Evolutionary conservation across 768 basidiomycete species (phyloP).

Genomic region (Mrakia blollopis): DNA sequence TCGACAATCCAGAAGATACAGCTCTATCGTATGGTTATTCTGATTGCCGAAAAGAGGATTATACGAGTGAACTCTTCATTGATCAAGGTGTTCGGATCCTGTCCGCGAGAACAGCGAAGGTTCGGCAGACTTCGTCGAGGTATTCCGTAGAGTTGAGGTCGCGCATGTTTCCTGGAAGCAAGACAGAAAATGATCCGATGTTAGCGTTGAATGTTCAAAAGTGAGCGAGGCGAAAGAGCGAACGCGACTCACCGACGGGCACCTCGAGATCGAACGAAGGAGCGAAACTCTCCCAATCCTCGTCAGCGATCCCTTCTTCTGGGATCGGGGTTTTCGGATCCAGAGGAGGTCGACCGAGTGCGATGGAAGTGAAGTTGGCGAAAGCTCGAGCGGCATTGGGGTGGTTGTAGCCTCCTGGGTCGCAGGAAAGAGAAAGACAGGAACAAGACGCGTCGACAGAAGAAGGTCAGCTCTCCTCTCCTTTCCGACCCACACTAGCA

Average conservation of each 20-base stretch:
- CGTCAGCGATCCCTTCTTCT: background rate
- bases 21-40: too few relatives aligned
- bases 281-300: constrained; percentile 60
- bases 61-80: too few relatives aligned
- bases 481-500: background rate
- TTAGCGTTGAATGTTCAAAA: background rate
- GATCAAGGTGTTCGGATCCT: background rate
- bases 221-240: background rate
- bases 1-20: too few relatives aligned
- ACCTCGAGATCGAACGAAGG: constrained; percentile 80
- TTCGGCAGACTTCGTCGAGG: constrained; percentile 33
- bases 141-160: constrained; percentile 67
- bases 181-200: background rate
- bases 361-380: constrained; percentile 71
- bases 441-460: too few relatives aligned
- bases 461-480: background rate
- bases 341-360: constrained; percentile 52
- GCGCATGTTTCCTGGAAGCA: constrained; percentile 58
- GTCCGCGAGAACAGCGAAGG: constrained; percentile 13
- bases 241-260: constrained; percentile 38
- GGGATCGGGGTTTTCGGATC: constrained; percentile 3
- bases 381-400: constrained; percentile 82
- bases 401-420: constrained; percentile 70
- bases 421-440: background rate
- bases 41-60: too few relatives aligned